Conservation (phyloP, 805 yeast species). For the Maudiozyma barnettii region DNA sequence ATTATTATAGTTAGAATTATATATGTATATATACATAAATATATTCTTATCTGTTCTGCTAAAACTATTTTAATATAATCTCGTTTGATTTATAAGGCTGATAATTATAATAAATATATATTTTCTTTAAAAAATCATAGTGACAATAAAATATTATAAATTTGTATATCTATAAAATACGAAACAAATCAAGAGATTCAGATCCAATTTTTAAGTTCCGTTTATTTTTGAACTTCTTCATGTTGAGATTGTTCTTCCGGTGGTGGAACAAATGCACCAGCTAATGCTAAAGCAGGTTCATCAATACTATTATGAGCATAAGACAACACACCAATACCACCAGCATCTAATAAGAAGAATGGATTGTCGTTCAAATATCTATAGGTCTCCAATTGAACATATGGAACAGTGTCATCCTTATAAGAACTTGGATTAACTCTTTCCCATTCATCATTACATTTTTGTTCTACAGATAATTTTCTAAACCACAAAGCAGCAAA, state of each 20-base stretch:
- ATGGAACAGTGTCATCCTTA: constrained; percentile 27
- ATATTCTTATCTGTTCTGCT: too few species aligned
- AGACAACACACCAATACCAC: constrained; percentile 87
- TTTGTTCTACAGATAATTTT: constrained; percentile 25
- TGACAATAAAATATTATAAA: too few species aligned
- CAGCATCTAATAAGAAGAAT: constrained; percentile 80
- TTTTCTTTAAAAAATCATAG: too few species aligned
- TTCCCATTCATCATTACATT: constrained; percentile 17
- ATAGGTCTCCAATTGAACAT: constrained; percentile 27
- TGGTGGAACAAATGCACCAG: constrained; percentile 76
- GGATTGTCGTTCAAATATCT: constrained; percentile 48
- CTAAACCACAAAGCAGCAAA: constrained; percentile 82
- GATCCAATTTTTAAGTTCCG: too few species aligned
- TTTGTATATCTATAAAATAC: too few species aligned
- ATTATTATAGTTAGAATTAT: too few species aligned
- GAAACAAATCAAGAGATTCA: too few species aligned
- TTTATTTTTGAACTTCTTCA: constrained; percentile 10
- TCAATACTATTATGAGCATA: constrained; percentile 76
- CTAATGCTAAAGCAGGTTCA: constrained; percentile 79
- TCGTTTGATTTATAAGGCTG: too few species aligned
- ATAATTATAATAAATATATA: too few species aligned
- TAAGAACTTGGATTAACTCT: constrained; percentile 15
- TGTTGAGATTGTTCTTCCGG: constrained; percentile 43
- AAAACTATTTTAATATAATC: too few species aligned
- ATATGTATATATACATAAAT: too few species aligned